phyloP scores from a whole-genome alignment of 768 basidiomycete species.

The Obba rivulosa region DNA sequence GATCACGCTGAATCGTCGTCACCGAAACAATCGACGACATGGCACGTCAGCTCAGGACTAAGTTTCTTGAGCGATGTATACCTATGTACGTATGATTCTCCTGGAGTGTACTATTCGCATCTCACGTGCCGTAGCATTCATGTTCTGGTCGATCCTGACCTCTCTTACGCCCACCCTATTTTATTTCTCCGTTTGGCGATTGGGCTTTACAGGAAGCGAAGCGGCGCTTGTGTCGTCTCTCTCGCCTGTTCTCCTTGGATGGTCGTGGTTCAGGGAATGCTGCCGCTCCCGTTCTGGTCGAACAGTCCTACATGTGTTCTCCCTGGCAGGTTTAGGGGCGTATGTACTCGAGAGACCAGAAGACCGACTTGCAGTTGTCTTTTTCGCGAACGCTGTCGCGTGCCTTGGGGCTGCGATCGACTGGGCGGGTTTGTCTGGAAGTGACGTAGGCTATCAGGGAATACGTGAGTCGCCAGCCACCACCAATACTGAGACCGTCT shows the following conservation, averaged over 20 bases:
- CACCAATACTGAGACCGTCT: not conserved
- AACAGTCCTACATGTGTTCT: constrained; percentile 41
- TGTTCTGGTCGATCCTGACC: constrained; percentile 83
- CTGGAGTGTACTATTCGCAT: constrained; percentile 1
- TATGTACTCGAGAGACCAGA: constrained; percentile 47
- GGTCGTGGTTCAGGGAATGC: constrained; percentile 39
- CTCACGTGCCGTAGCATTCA: constrained; percentile 45
- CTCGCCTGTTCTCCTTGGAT: constrained; percentile 58
- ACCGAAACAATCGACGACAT: not conserved
- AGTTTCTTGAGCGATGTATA: constrained; percentile 44
- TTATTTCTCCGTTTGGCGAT: constrained; percentile 91
- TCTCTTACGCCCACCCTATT: constrained; percentile 75
- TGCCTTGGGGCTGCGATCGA: constrained; percentile 46
- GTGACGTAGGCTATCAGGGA: constrained; percentile 40
- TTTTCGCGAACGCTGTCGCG: constrained; percentile 44
- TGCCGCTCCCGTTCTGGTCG: constrained; percentile 44
- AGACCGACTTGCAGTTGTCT: constrained; percentile 52
- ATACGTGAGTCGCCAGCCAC: constrained; percentile 32
- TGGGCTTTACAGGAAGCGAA: constrained; percentile 81
- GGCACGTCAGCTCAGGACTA: not conserved
- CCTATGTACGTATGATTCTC: constrained; percentile 43
- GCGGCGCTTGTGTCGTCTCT: constrained; percentile 67
- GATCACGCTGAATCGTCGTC: too few relatives aligned
- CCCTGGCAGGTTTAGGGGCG: constrained; percentile 48
- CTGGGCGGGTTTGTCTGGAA: constrained; percentile 40